A percentile compares a stretch with the other conserved stretches of the same genome.
phyloP scores from a whole-genome alignment of 176 grass and related monocot species.

The Aechmea fasciata region DNA sequence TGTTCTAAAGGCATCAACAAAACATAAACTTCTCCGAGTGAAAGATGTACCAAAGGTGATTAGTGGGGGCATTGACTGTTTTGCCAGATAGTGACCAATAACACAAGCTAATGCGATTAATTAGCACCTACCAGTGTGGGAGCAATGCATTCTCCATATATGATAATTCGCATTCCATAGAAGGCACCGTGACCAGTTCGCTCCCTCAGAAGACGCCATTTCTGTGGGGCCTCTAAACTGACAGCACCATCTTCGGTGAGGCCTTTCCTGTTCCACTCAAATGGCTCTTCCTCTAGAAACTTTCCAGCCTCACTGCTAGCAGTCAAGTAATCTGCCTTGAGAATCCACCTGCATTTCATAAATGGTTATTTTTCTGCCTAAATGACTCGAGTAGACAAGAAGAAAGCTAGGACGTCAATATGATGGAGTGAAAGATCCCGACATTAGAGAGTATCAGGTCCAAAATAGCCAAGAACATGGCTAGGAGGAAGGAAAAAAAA shows the following conservation, averaged over 20 bases:
- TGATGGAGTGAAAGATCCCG: not conserved
- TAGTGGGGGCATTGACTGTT: too few relatives aligned
- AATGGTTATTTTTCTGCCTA: too few relatives aligned
- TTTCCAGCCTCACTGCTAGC: constrained; percentile 59
- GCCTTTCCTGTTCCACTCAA: constrained; percentile 55
- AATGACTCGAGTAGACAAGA: too few relatives aligned
- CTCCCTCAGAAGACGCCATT: constrained; percentile 66
- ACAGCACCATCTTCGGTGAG: constrained; percentile 63
- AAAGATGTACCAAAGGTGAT: too few relatives aligned
- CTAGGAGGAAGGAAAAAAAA: not conserved
- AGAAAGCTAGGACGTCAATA: not conserved
- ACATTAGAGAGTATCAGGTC: not conserved
- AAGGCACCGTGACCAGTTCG: constrained; percentile 75
- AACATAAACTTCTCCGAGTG: too few relatives aligned
- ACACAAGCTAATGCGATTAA: constrained; percentile 9
- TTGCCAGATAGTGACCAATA: constrained; percentile 2
- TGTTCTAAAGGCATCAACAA: too few relatives aligned
- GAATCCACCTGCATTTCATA: constrained; percentile 65
- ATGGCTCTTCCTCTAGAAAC: constrained; percentile 56
- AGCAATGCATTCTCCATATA: constrained; percentile 64
- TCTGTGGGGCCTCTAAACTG: constrained; percentile 65
- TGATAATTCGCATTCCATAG: constrained; percentile 54
- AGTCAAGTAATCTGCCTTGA: constrained; percentile 66
- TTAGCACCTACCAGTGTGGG: constrained; percentile 43
- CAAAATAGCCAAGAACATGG: not conserved